These are phyloP conservation scores for Sphagnum contortum DNA, from an alignment of 225 moss, liverwort and hornwort species.

Conservation along the genomic window DNA sequence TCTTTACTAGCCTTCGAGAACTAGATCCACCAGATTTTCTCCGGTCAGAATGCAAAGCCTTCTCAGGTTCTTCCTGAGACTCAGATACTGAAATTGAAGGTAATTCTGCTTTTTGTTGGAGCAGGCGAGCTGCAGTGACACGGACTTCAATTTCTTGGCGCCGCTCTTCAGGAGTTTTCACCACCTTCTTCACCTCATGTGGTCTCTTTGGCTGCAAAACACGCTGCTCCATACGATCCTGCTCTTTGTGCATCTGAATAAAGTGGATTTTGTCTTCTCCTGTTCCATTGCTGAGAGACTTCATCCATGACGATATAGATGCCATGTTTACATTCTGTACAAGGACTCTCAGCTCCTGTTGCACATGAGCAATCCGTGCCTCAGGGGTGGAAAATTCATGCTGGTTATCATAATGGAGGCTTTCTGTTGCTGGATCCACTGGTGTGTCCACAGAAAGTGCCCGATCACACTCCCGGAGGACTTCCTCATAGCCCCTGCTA, in stretches of 20 bases:
- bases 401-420: constrained; percentile 29
- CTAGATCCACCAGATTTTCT: constrained; percentile 23
- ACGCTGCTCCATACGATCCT: constrained; percentile 34
- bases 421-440: constrained; percentile 36
- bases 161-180: constrained; percentile 33
- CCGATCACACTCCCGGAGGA: constrained; percentile 32
- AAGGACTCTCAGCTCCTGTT: constrained; percentile 25
- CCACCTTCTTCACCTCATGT: constrained; percentile 30
- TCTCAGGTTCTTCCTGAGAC: constrained; percentile 15
- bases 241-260: constrained; percentile 34
- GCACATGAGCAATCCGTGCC: constrained; percentile 24
- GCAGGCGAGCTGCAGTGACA: constrained; percentile 35
- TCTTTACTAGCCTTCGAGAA: constrained; percentile 18
- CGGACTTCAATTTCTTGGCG: constrained; percentile 43
- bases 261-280: constrained; percentile 37
- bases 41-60: constrained; percentile 16
- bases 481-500: constrained; percentile 31
- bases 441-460: constrained; percentile 27
- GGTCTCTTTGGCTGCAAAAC: constrained; percentile 32
- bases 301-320: constrained; percentile 40
- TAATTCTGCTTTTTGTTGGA: constrained; percentile 25
- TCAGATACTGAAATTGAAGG: constrained; percentile 8
- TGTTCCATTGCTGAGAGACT: constrained; percentile 22
- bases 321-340: constrained; percentile 37
- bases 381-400: constrained; percentile 28